These are phyloP conservation scores for Forsythia viridissima DNA, from an alignment of 257 asterid species.

Conservation along the genomic window DNA sequence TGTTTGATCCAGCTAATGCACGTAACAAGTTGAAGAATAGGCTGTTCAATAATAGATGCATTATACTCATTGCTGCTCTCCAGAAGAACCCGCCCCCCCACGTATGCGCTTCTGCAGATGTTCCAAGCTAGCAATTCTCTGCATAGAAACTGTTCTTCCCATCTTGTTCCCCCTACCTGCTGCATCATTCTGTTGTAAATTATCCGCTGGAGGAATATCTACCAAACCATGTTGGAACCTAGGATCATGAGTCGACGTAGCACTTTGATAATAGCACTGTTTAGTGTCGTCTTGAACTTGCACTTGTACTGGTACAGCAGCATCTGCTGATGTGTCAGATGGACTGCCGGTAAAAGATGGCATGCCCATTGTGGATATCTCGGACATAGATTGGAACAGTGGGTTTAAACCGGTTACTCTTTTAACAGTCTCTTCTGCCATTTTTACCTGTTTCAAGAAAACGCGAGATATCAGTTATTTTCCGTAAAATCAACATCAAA, in stretches of 20 bases:
- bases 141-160: constrained; percentile 70
- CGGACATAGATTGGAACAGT: constrained; percentile 80
- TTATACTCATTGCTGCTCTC: constrained; percentile 24
- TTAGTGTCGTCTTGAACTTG: constrained; percentile 57
- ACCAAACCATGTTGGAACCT: constrained; percentile 44
- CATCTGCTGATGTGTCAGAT: constrained; percentile 64
- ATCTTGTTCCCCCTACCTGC: constrained; percentile 41
- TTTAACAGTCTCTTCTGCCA: constrained; percentile 94
- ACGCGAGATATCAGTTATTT: not conserved
- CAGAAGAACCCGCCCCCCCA: constrained; percentile 43
- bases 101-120: constrained; percentile 90
- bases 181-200: constrained; percentile 33
- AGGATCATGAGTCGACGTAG: constrained; percentile 36
- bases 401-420: constrained; percentile 85
- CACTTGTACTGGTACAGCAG: constrained; percentile 55
- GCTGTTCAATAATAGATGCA: not conserved
- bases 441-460: constrained; percentile 62
- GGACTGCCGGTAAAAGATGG: constrained; percentile 63
- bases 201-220: constrained; percentile 41
- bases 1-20: not conserved
- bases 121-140: constrained; percentile 92
- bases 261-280: constrained; percentile 52
- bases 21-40: not conserved
- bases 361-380: constrained; percentile 60
- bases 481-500: not conserved